phyloP scores from a whole-genome alignment of 2,329 filamentous ascomycete genomes.

The Aureobasidium vineae region DNA sequence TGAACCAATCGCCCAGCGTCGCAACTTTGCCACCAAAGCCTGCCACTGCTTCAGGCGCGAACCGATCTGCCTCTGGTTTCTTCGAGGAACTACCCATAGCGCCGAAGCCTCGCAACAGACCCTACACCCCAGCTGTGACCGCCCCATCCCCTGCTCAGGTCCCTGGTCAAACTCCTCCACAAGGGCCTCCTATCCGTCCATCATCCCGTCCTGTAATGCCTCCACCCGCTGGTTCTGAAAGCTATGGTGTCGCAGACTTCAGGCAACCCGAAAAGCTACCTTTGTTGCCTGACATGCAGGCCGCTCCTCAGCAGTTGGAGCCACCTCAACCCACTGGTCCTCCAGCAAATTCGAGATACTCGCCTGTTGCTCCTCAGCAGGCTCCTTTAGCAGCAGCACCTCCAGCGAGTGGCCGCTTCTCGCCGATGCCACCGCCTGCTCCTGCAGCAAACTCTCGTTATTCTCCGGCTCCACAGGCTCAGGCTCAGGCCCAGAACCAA shows the following conservation, averaged over 20 bases:
- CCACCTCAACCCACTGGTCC: conserved; percentile 35
- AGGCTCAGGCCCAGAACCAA: conserved; percentile 40
- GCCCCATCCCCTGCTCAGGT: conserved; percentile 26
- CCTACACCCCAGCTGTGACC: conserved; percentile 30
- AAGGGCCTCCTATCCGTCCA: conserved; percentile 28
- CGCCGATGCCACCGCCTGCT: conserved; percentile 47
- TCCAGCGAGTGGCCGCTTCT: conserved; percentile 31
- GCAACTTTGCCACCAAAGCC: conserved; percentile 28
- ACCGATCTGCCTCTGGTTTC: conserved; percentile 43
- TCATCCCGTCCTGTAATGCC: conserved; percentile 30
- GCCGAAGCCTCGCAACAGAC: conserved; percentile 41
- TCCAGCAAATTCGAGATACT: conserved; percentile 35
- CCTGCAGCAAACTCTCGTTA: conserved; percentile 50
- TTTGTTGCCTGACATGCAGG: conserved; percentile 41
- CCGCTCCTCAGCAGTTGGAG: conserved; percentile 35
- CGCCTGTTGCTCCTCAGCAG: conserved; percentile 34
- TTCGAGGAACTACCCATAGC: conserved; percentile 51
- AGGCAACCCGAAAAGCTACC: conserved; percentile 45
- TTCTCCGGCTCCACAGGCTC: conserved; percentile 55
- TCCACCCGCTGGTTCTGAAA: conserved; percentile 31
- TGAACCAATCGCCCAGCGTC: conserved; percentile 37
- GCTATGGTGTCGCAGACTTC: conserved; percentile 37
- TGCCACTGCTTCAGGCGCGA: conserved; percentile 31
- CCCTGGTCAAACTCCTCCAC: conserved; percentile 14
- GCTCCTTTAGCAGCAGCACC: conserved; percentile 37